Conservation (phyloP, 2,329 filamentous ascomycete genomes). For the Penicillium verrucosum region DNA sequence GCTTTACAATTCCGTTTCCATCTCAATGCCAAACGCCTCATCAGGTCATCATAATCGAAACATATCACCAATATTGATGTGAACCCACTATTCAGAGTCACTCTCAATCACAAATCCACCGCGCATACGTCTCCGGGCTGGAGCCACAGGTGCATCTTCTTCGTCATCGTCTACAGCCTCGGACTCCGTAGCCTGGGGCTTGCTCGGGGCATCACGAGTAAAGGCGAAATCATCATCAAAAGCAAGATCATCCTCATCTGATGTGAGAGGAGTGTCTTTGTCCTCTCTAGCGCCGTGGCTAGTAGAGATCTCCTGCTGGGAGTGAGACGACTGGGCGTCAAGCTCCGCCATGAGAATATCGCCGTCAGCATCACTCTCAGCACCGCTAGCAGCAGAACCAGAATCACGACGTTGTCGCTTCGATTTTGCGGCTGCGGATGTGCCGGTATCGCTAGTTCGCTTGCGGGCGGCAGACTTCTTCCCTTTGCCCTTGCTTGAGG, state of each 20-base stretch:
- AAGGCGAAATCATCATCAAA: slow-evolving; percentile 37
- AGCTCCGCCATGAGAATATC: slow-evolving; percentile 33
- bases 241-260: slow-evolving; percentile 32
- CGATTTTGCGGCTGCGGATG: slow-evolving; percentile 19
- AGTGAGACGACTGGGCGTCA: slow-evolving; percentile 17
- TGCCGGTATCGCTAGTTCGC: slow-evolving; percentile 28
- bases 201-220: slow-evolving; percentile 24
- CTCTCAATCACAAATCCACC: slow-evolving; percentile 44
- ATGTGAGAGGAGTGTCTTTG: slow-evolving; percentile 26
- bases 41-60: slow-evolving; percentile 22
- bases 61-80: not conserved
- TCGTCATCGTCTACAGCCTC: slow-evolving; percentile 30
- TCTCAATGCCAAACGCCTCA: slow-evolving; percentile 25
- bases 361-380: slow-evolving; percentile 26
- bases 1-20: slow-evolving; percentile 5
- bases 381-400: slow-evolving; percentile 13
- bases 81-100: slow-evolving; percentile 38
- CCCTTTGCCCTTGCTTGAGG: slow-evolving; percentile 27
- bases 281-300: slow-evolving; percentile 17
- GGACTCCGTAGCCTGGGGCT: slow-evolving; percentile 5
- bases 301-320: slow-evolving; percentile 16
- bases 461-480: slow-evolving; percentile 31
- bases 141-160: slow-evolving; percentile 30
- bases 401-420: slow-evolving; percentile 33
- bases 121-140: slow-evolving; percentile 35